Conservation (phyloP, 495 filamentous ascomycete genomes). For the Neurospora africana region DNA sequence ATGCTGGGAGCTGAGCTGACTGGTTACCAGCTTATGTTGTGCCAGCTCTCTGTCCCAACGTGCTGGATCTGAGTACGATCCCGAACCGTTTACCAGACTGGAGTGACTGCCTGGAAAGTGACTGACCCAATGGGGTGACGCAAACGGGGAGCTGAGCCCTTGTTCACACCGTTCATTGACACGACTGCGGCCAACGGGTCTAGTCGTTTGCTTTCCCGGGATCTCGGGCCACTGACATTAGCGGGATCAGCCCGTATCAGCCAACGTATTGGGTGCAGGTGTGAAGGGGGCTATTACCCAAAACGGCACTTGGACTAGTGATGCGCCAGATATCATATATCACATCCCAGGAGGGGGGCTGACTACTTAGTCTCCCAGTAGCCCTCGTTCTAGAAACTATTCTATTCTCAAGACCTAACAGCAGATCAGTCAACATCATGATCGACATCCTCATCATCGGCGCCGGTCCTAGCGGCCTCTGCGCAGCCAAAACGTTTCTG, state of each 20-base stretch:
- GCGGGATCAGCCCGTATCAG: neutral
- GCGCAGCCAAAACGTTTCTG: constrained; percentile 60
- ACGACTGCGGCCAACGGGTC: neutral
- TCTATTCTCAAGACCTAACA: neutral
- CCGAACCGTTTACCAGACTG: neutral
- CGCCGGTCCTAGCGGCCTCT: constrained; percentile 61
- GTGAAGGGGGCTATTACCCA: neutral
- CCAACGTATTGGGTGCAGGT: neutral
- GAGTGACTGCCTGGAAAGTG: neutral
- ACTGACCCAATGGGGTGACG: neutral
- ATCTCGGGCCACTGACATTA: neutral
- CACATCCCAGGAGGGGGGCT: neutral
- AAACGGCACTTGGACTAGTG: neutral
- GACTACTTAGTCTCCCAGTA: neutral
- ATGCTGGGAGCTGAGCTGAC: neutral
- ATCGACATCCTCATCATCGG: constrained; percentile 33
- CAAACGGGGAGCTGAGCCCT: neutral
- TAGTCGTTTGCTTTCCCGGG: neutral
- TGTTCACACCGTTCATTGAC: neutral
- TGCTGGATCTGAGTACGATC: neutral
- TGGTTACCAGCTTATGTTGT: neutral
- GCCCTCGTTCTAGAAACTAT: neutral
- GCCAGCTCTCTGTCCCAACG: neutral
- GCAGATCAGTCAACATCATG: neutral
- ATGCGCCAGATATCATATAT: neutral